Percentiles rank a stretch among this genome's conserved stretches.
phyloP scores from a whole-genome alignment of 352 stramenopile species.

The Blastocystis sp. region DNA sequence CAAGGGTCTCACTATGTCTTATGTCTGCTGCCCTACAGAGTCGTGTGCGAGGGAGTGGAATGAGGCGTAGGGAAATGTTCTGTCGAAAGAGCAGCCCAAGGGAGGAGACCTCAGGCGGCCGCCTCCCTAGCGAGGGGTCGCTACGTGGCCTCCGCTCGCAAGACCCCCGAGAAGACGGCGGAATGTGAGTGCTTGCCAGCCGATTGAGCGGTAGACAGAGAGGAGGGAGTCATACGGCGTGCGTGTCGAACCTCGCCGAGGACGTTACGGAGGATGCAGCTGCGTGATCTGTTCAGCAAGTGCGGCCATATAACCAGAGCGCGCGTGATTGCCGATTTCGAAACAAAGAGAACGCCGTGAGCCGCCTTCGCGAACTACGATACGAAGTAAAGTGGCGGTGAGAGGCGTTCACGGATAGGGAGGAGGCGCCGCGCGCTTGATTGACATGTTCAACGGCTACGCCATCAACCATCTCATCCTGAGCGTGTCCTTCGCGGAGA shows the following conservation, averaged over 20 bases:
- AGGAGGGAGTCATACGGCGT: slow-evolving; percentile 23
- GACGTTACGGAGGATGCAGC: slow-evolving; percentile 33
- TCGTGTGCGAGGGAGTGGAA: neutral
- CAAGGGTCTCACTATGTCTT: slow-evolving; percentile 66
- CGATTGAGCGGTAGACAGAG: slow-evolving; percentile 19
- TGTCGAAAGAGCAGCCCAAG: neutral
- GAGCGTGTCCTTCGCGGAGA: slow-evolving; percentile 24
- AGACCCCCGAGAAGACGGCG: neutral
- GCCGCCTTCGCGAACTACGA: slow-evolving; percentile 30
- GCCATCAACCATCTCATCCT: slow-evolving; percentile 63
- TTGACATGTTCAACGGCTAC: slow-evolving; percentile 58
- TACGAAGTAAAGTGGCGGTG: neutral
- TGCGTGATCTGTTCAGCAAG: neutral
- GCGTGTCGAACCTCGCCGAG: slow-evolving; percentile 27
- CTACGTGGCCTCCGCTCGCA: slow-evolving; percentile 50
- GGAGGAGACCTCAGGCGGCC: neutral
- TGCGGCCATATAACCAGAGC: neutral
- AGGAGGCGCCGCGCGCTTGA: slow-evolving; percentile 16
- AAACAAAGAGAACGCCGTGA: slow-evolving; percentile 44
- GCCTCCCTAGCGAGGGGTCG: neutral
- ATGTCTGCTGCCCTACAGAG: slow-evolving; percentile 44
- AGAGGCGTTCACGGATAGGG: neutral
- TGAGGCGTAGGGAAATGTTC: neutral
- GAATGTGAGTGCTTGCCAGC: neutral
- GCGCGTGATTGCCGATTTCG: slow-evolving; percentile 15